Percentiles rank a stretch among this genome's conserved stretches.
Evolutionary conservation across 768 basidiomycete species (phyloP).

Genomic region (Boletus rubescentipes): DNA sequence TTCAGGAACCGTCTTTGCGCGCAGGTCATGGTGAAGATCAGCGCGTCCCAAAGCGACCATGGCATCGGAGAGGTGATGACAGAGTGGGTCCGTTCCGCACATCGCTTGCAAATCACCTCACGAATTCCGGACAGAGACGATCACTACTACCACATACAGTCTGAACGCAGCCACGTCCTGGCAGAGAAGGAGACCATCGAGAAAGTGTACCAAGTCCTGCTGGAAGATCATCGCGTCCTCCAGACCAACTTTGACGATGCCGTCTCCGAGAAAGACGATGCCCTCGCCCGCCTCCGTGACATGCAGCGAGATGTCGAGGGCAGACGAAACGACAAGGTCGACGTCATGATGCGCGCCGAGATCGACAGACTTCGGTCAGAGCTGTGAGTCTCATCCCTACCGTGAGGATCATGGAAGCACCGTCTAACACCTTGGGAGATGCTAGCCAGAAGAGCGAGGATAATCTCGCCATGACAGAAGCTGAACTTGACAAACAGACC

Average conservation of each 20-base stretch:
- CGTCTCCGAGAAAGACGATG: conserved; percentile 77
- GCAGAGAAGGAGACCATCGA: conserved; percentile 87
- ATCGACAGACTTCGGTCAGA: conserved; percentile 79
- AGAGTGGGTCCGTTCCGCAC: conserved; percentile 54
- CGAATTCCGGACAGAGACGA: conserved; percentile 59
- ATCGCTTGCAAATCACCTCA: conserved; percentile 7
- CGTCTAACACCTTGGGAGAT: conserved; percentile 33
- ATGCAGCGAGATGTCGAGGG: conserved; percentile 57
- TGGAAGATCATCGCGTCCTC: conserved; percentile 72
- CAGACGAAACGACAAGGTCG: conserved; percentile 66
- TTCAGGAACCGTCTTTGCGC: not conserved
- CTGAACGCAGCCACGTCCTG: conserved; percentile 71
- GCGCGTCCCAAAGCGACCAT: conserved; percentile 45
- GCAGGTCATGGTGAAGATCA: conserved; percentile 78
- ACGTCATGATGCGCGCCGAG: conserved; percentile 75
- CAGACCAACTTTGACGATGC: conserved; percentile 79
- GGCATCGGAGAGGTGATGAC: conserved; percentile 66
- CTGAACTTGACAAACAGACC: conserved; percentile 80
- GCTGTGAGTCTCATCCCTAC: conserved; percentile 58
- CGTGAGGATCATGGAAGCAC: not conserved
- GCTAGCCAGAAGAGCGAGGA: conserved; percentile 92
- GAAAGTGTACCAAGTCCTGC: conserved; percentile 70
- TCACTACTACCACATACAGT: conserved; percentile 85
- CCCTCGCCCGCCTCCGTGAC: conserved; percentile 59
- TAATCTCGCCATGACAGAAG: conserved; percentile 77